Conservation (phyloP, 371 early-diverging fungal species). For the Apophysomyces sp. region DNA sequence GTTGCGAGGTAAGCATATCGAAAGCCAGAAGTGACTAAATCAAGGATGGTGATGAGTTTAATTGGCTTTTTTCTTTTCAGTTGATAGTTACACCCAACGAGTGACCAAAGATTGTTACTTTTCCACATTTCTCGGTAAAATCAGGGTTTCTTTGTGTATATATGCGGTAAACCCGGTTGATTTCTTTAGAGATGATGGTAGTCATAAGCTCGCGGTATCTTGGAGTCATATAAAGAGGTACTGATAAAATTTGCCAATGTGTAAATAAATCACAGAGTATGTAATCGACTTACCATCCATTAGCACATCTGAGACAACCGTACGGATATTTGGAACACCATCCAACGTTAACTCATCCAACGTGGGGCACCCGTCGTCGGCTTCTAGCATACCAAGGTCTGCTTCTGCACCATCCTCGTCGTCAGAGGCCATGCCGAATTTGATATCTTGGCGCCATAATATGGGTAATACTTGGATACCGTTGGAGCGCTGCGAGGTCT, state of each 20-base stretch:
- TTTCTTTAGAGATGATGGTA: conserved; percentile 67
- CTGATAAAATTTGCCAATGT: conserved; percentile 36
- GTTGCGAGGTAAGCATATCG: conserved; percentile 76
- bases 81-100: conserved; percentile 64
- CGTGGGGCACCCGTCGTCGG: conserved; percentile 65
- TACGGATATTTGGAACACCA: conserved; percentile 80
- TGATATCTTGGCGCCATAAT: conserved; percentile 79
- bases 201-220: conserved; percentile 82
- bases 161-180: conserved; percentile 72
- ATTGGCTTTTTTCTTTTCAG: not conserved
- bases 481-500: conserved; percentile 33
- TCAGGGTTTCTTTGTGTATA: conserved; percentile 73
- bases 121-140: conserved; percentile 67
- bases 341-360: conserved; percentile 80
- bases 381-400: conserved; percentile 53
- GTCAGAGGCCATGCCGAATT: conserved; percentile 64
- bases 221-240: conserved; percentile 82
- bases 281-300: conserved; percentile 63
- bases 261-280: too few species aligned
- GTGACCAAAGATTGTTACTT: conserved; percentile 78
- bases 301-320: conserved; percentile 79
- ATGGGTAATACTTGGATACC: conserved; percentile 87
- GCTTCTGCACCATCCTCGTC: conserved; percentile 47
- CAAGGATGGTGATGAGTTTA: not conserved
- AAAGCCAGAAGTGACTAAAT: conserved; percentile 67